Base-by-base conservation (phyloP, 331 rosid genomes). In the Cydonia oblonga region DNA sequence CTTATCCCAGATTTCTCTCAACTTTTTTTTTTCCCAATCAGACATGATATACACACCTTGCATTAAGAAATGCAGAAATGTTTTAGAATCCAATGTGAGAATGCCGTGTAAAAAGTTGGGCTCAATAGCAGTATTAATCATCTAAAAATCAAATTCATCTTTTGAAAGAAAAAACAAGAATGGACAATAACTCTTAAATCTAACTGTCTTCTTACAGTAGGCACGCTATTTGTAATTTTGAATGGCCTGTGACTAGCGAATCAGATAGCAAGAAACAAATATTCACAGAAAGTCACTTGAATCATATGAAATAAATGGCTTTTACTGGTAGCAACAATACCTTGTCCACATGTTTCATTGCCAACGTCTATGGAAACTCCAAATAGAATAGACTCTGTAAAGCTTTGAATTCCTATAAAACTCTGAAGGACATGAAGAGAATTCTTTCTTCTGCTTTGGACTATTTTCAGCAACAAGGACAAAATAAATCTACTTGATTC, bases 401-500 rank as follows among this genome's bases (percentile, higher is more conserved):
- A 90, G 83, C 86, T 84, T 70, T 87, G 90, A 83, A 84, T 77
- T 66, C 92, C 97, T 74, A 79, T 71, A 79, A 87, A 91, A 82
- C 97, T 90, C 78, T 91, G 97, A 75, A 95, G 96, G 69, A 90
- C 84, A 46, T 88, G 93, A 76, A 90, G 85, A 78, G 92, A 82
- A 81, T 90, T 84, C 75, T 82, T 87, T 79, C 81, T 81, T 15
- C 79, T 73, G 76, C 84, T 87, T 64, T 87, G 97, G 67, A 87
- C 91, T 77, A 76, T 77, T 83, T 95, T 91, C 80, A 90, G 80
- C 84, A 91, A 77, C 84, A 91, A 81, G 66, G 89, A 87, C 84
- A 91, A 71, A 49, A 84, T 84, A 84, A 87, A 95, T 86, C 93
- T 96, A 75, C 87, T 89, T 0, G 93, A 85, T 83, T 86, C 87